Percentiles rank a stretch among this genome's conserved stretches.
phyloP scores from a whole-genome alignment of 1,284 basidiomycete species.

The Ceratobasidium sp. region DNA sequence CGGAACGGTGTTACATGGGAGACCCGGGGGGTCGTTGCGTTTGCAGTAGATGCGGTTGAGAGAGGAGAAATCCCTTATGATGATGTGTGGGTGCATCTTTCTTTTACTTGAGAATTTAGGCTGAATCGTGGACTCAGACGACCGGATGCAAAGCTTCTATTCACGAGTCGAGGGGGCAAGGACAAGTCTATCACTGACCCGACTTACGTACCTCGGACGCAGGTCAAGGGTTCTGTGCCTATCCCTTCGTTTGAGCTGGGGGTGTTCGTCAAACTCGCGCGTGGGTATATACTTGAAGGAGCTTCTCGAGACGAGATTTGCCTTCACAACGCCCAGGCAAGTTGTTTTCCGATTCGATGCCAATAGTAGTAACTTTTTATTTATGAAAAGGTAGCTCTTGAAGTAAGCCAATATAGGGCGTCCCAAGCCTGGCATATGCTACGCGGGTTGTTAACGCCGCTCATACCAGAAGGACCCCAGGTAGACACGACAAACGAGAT shows the following conservation, averaged over 20 bases:
- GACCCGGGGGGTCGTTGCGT: conserved; percentile 69
- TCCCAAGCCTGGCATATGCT: conserved; percentile 76
- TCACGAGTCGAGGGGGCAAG: conserved; percentile 50
- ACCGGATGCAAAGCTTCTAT: conserved; percentile 57
- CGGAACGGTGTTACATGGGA: conserved; percentile 74
- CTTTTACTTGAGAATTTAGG: background rate
- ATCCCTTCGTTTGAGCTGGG: conserved; percentile 54
- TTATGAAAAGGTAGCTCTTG: conserved; percentile 43
- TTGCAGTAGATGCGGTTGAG: conserved; percentile 66
- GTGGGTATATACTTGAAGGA: conserved; percentile 69
- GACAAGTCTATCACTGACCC: conserved; percentile 52
- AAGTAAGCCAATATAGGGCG: conserved; percentile 65
- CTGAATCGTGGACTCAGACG: conserved; percentile 54
- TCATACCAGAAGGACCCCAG: conserved; percentile 52
- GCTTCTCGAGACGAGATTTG: conserved; percentile 58
- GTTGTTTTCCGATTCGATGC: background rate
- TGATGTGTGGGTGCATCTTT: conserved; percentile 67
- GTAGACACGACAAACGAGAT: conserved; percentile 8
- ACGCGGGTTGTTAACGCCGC: conserved; percentile 62
- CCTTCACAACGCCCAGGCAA: conserved; percentile 53
- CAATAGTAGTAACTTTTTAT: background rate
- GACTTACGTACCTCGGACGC: conserved; percentile 49
- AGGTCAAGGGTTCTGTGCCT: conserved; percentile 39
- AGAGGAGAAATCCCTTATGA: conserved; percentile 82
- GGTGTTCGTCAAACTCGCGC: conserved; percentile 68